phyloP scores from a whole-genome alignment of 1,284 basidiomycete genomes.

The Ceratobasidium sp. region DNA sequence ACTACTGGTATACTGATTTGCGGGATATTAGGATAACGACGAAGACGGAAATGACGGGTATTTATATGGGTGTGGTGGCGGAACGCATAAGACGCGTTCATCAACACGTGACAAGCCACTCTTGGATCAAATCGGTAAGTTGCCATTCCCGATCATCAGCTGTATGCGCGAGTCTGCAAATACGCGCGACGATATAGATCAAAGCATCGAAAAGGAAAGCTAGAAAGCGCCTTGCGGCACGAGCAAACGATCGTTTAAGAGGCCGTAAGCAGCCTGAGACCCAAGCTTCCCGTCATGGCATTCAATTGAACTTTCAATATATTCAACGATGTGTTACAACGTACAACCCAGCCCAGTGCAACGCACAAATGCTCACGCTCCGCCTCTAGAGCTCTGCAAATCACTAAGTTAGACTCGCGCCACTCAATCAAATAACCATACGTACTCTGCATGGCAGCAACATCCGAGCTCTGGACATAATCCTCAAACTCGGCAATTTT shows the following conservation, averaged over 20 bases:
- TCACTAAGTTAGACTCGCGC: not conserved
- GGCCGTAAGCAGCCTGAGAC: no score
- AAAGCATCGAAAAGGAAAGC: not conserved
- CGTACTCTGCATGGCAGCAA: conserved; percentile 91
- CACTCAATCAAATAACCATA: conserved; percentile 44
- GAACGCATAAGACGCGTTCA: not conserved
- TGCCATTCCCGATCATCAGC: not conserved
- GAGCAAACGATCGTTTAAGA: no score
- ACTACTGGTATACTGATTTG: no score
- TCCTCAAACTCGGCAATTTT: conserved; percentile 90
- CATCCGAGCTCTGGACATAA: conserved; percentile 94
- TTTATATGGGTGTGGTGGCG: not conserved
- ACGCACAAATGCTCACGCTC: not conserved
- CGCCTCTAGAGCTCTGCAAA: conserved; percentile 21
- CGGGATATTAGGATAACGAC: not conserved
- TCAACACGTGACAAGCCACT: conserved; percentile 28
- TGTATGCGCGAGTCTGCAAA: no score
- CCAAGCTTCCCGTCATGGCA: no score
- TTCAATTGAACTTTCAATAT: conserved; percentile 12
- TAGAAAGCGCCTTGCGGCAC: no score
- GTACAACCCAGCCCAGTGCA: not conserved
- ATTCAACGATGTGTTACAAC: conserved; percentile 8
- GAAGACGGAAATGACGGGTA: not conserved
- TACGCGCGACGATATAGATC: not conserved
- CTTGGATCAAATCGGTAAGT: not conserved